Base-by-base conservation (phyloP, 1,284 basidiomycete genomes). In the Polyporus tsugae region DNA sequence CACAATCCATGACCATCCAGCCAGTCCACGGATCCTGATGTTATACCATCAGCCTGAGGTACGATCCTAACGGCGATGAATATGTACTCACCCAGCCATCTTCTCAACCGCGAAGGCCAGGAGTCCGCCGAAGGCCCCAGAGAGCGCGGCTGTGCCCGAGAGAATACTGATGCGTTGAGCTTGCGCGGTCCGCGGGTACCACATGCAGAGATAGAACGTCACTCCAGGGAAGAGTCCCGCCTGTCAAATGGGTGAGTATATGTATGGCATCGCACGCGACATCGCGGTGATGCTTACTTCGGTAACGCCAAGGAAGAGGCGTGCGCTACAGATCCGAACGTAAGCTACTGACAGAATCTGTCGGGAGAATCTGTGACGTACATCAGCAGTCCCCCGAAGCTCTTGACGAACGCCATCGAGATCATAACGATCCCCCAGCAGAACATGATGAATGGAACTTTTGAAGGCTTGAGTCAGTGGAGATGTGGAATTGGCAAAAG, bases 71-170 rank as follows among this genome's bases (percentile, higher is more conserved):
- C 2, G 7, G 3, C 25, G 25, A 52, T 13, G 19, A 13, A 29
- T 52, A 13, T 17, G 5, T 7, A 33, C 57, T 33, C 44, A 64
- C 63, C 63, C 63, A 11, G 44, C 33, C 63, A 64, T 64, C 55
- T 64, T 64, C 63, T 64, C 62, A 9, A 55, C 61, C 0, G 46
- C 66, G 52, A 64, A 68, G 6, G 66, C 66, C 13, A 68, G 63
- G 9, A 68, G 58, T 11, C 66, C 66, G 19, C 66, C 66, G 22
- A 69, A 69, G 1, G 64, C 68, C 60, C 87, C 70, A 0, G 88
- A 84, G 29, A 89, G 78, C 0, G 87, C 87, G 35, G 87, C 84
- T 0, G 84, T 81, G 1, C 86, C 85, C 71, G 88, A 88, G 80
- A 89, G 88, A n/a, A 83, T 79, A 9, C 86, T 57, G 25, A 72